Conservation (phyloP, 306 rosid genomes). For the Dryas drummondii region DNA sequence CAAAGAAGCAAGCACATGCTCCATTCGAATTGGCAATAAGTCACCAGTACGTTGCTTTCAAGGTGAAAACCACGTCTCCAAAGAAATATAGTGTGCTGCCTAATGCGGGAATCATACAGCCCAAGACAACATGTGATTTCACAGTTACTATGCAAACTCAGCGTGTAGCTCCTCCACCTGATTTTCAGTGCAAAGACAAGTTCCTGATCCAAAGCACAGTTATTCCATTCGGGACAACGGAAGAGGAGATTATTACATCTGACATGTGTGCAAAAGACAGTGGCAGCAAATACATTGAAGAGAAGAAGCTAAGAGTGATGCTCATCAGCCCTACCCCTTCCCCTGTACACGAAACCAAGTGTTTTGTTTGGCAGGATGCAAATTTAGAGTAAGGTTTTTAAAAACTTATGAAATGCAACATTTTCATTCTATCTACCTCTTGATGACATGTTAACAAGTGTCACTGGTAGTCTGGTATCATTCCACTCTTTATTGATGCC, state of each 20-base stretch:
- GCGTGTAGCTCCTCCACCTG: conserved; percentile 55
- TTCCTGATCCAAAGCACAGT: conserved; percentile 74
- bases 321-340: conserved; percentile 32
- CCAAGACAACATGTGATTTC: conserved; percentile 59
- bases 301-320: conserved; percentile 75
- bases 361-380: too few relatives aligned
- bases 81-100: conserved; percentile 92
- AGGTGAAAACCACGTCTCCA: conserved; percentile 95
- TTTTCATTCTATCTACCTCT: too few relatives aligned
- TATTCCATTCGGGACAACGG: conserved; percentile 62
- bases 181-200: conserved; percentile 87
- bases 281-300: conserved; percentile 58
- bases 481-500: too few relatives aligned
- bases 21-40: conserved; percentile 59
- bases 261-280: conserved; percentile 66
- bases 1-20: conserved; percentile 84
- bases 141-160: conserved; percentile 99
- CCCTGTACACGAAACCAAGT: too few relatives aligned
- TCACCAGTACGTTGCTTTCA: conserved; percentile 74
- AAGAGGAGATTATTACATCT: conserved; percentile 60
- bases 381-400: too few relatives aligned
- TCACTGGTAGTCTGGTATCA: too few relatives aligned
- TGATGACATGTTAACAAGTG: too few relatives aligned
- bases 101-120: conserved; percentile 74
- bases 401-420: too few relatives aligned